Percentiles rank a stretch among this genome's conserved stretches.
These are phyloP conservation scores for Chalciporus chontae DNA, from an alignment of 768 basidiomycete genomes.

Conservation along the genomic window DNA sequence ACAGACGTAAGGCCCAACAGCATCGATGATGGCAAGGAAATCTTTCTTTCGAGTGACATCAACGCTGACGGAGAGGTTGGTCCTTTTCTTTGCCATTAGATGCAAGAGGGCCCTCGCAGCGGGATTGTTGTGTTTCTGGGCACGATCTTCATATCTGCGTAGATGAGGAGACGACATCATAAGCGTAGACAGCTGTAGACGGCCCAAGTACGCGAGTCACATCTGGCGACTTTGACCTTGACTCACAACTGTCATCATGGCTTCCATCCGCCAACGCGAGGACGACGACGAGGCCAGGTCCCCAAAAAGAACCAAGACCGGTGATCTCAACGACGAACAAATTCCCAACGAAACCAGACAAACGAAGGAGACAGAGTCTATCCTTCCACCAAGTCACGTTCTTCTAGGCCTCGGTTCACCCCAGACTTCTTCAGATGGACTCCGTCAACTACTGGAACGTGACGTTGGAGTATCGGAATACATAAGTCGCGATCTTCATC, in stretches of 20 bases:
- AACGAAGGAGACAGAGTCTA: constrained; percentile 15
- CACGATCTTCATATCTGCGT: constrained; percentile 62
- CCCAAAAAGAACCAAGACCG: constrained; percentile 31
- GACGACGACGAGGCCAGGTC: constrained; percentile 40
- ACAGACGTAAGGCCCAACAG: constrained; percentile 87
- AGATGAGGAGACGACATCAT: constrained; percentile 36
- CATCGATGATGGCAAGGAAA: constrained; percentile 82
- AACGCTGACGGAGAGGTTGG: constrained; percentile 93
- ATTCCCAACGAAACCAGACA: constrained; percentile 4
- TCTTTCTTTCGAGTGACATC: constrained; percentile 82
- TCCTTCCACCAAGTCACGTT: constrained; percentile 72
- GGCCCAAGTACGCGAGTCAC: not conserved
- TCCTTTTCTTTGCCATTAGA: constrained; percentile 80
- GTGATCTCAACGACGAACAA: constrained; percentile 9
- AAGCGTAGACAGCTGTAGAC: too few relatives aligned
- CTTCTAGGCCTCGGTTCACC: constrained; percentile 60
- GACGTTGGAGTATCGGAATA: constrained; percentile 93
- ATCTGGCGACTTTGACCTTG: not conserved
- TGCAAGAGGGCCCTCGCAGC: constrained; percentile 76
- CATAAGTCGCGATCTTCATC: constrained; percentile 62
- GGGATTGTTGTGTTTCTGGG: constrained; percentile 58
- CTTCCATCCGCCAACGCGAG: constrained; percentile 47
- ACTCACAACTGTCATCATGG: constrained; percentile 11
- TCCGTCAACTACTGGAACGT: constrained; percentile 62
- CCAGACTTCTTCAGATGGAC: constrained; percentile 44